Base-by-base conservation (phyloP, 352 stramenopile genomes). In the Phytophthora chlamydospora region DNA sequence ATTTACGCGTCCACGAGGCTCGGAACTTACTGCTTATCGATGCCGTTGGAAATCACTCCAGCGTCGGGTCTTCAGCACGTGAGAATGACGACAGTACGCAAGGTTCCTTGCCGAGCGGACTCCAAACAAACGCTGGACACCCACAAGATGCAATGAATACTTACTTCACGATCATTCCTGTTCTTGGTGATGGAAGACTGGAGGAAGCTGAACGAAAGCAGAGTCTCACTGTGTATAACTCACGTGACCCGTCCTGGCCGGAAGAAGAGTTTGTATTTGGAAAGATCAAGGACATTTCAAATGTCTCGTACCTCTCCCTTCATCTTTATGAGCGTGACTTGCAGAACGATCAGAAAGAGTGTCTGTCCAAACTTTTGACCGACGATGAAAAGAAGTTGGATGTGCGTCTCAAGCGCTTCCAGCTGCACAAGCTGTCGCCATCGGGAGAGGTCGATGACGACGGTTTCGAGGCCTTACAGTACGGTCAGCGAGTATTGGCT, bases 101-200 rank as follows among this genome's bases (percentile, higher is more conserved):
- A 7, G 38, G 58, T 6, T 40, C 53, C 13, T 19, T 14, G 3
- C 41, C 32, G 12, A 55, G 41, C 9, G 54, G 56, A 16, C 19
- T 39, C 9, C 32, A 71, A 1, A 56, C 53, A 49, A 52, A 66
- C 0, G 12, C 71, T 16, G 42, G 54, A 32, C 62, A 42, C 7
- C 33, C 47, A 16, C 59, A 43, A n/a, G 39, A 42, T 1, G 64
- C 56, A 3, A 76, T 68, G 9, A 87, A 80, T 55, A 69, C 80
- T n/a, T 92, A 85, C 44, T 90, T 90, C 47, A 90, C 83, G 1
- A 61, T 90, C 13, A 84, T 87, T 31, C 79, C 83, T 10, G 79
- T 92, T 17, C 60, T 76, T 12, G 56, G 53, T 1, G 68, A 75
- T 29, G 79, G 81, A 6, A 68, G 73, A 4, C 33, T 88, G 3